Evolutionary conservation across 805 yeast species (phyloP).

Genomic region (Candida orba): DNA sequence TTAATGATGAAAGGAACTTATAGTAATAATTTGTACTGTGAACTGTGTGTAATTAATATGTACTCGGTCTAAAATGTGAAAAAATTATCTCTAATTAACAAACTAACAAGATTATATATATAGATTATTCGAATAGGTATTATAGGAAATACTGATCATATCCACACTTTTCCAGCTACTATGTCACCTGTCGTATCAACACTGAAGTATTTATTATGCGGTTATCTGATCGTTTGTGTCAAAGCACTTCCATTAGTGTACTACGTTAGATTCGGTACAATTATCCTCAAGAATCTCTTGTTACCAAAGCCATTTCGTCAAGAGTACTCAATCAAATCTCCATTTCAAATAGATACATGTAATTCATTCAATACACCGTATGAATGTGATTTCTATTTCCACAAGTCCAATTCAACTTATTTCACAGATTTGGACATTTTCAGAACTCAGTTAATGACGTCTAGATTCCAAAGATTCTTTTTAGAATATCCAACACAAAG

Average conservation of each 20-base stretch:
- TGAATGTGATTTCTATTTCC: constrained; percentile 82
- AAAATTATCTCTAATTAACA: too few relatives aligned
- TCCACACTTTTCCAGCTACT: background rate
- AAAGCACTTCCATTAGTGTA: constrained; percentile 68
- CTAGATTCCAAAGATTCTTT: constrained; percentile 51
- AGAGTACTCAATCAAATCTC: constrained; percentile 12
- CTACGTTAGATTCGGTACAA: constrained; percentile 51
- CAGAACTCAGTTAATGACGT: constrained; percentile 55
- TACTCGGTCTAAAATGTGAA: too few relatives aligned
- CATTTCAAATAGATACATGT: constrained; percentile 36
- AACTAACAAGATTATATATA: too few relatives aligned
- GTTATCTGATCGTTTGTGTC: constrained; percentile 35
- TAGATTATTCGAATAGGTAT: too few relatives aligned
- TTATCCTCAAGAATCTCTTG: constrained; percentile 33
- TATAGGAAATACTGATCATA: background rate
- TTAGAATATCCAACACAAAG: constrained; percentile 34
- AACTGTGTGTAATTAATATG: too few relatives aligned
- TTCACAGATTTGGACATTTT: constrained; percentile 75
- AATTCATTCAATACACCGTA: constrained; percentile 59
- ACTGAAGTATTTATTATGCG: constrained; percentile 6
- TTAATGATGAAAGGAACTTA: too few relatives aligned
- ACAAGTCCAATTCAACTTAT: constrained; percentile 84
- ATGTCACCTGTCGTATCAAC: constrained; percentile 1
- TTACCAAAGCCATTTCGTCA: constrained; percentile 23
- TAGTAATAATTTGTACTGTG: too few relatives aligned